Conservation (phyloP, 2,329 filamentous ascomycete genomes). For the Celoporthe dispersa region DNA sequence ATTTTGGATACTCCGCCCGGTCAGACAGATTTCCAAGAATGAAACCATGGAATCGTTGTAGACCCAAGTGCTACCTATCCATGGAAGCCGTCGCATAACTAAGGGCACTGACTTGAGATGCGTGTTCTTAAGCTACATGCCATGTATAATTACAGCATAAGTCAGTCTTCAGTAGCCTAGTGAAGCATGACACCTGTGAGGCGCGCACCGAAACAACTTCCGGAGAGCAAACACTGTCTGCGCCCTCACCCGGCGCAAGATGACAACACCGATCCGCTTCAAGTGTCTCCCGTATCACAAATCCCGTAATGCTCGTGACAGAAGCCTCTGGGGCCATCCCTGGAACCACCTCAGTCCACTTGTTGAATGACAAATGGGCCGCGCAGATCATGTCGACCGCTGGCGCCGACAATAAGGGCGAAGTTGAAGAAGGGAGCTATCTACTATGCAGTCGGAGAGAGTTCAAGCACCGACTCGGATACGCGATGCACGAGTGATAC, state of each 20-base stretch:
- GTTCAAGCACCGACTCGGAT: background rate
- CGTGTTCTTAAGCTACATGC: too few relatives aligned
- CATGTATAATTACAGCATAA: too few relatives aligned
- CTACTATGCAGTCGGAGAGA: background rate
- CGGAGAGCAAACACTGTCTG: background rate
- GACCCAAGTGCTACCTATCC: too few relatives aligned
- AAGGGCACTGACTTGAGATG: too few relatives aligned
- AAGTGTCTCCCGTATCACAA: background rate
- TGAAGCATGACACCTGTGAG: background rate
- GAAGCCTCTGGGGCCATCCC: background rate
- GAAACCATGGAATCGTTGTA: too few relatives aligned
- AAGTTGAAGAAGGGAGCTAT: background rate
- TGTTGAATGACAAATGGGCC: background rate
- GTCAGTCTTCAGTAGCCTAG: too few relatives aligned
- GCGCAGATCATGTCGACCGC: background rate
- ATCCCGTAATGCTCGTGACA: background rate
- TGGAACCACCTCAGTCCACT: background rate
- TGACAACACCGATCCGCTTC: background rate
- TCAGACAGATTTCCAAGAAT: too few relatives aligned
- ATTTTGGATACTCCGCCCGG: too few relatives aligned
- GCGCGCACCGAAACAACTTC: background rate
- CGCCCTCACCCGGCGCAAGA: background rate
- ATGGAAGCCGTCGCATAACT: too few relatives aligned
- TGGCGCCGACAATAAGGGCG: background rate
- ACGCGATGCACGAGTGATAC: background rate